These are phyloP conservation scores for Amoebophrya sp. DNA, from an alignment of 169 alveolate genomes.

Conservation along the genomic window DNA sequence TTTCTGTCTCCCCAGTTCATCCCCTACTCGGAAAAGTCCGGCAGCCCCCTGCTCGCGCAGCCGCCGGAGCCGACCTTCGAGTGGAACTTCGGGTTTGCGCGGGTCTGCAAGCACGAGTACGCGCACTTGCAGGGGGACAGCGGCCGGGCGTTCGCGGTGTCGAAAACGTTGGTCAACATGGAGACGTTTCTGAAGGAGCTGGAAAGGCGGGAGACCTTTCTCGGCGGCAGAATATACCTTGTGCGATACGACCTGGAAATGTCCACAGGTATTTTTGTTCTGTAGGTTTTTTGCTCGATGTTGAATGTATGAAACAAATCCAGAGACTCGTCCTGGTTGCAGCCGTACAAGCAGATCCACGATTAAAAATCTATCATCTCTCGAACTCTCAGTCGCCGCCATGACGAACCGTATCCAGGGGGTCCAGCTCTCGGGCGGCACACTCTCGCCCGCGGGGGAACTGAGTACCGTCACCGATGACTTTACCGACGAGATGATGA, in stretches of 20 bases:
- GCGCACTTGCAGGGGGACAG: background rate
- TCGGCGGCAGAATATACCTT: background rate
- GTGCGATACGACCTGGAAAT: background rate
- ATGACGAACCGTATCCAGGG: conserved; percentile 1
- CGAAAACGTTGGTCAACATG: background rate
- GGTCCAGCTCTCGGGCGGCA: background rate
- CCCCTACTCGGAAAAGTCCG: background rate
- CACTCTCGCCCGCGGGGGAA: background rate
- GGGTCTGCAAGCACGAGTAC: background rate
- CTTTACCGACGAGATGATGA: background rate
- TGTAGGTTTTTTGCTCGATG: no score
- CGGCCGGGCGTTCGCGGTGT: background rate
- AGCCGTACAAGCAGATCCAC: no score
- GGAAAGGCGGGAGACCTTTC: background rate
- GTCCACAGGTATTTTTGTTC: background rate
- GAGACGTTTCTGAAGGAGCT: background rate
- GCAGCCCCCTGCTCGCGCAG: background rate
- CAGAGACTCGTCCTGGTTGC: no score
- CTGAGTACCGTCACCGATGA: background rate
- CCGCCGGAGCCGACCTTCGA: background rate
- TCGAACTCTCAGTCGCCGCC: conserved; percentile 12
- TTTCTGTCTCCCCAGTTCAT: background rate
- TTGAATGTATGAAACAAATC: no score
- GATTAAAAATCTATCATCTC: no score
- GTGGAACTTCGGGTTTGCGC: background rate